phyloP scores from a whole-genome alignment of 208 protist species.

The Ichthyophonus hoferi region DNA sequence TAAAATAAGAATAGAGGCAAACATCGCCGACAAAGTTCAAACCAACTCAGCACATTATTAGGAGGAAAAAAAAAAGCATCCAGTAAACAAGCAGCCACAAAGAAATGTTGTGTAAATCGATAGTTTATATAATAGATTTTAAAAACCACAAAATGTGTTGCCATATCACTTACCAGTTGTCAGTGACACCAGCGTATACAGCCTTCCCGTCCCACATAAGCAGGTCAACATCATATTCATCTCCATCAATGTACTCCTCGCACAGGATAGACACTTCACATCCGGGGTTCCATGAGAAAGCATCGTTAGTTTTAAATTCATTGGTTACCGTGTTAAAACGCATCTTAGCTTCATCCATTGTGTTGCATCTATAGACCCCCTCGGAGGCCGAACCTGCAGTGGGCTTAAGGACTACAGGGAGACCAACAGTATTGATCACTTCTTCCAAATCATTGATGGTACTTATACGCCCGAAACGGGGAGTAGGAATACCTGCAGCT shows the following conservation, averaged over 20 bases:
- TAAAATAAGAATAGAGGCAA: no score
- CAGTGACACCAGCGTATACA: background rate
- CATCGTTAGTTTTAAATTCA: constrained; percentile 8
- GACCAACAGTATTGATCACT: background rate
- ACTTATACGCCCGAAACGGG: background rate
- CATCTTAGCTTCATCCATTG: background rate
- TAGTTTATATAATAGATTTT: no score
- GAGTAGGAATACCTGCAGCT: background rate
- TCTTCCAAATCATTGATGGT: background rate
- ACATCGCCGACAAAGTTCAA: no score
- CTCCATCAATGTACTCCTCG: constrained; percentile 35
- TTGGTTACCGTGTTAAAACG: background rate
- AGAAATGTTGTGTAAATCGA: no score
- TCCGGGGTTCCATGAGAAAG: constrained; percentile 16
- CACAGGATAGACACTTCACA: background rate
- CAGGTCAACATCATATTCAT: constrained; percentile 31
- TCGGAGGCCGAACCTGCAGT: background rate
- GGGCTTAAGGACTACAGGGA: constrained; percentile 25
- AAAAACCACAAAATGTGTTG: no score
- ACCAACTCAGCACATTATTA: no score
- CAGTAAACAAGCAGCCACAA: no score
- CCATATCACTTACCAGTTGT: constrained; percentile 25
- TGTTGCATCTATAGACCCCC: constrained; percentile 2
- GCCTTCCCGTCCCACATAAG: constrained; percentile 13
- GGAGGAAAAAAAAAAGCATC: no score